Evolutionary conservation across 768 basidiomycete species (phyloP).

Genomic region (Flagelloscypha sp.): DNA sequence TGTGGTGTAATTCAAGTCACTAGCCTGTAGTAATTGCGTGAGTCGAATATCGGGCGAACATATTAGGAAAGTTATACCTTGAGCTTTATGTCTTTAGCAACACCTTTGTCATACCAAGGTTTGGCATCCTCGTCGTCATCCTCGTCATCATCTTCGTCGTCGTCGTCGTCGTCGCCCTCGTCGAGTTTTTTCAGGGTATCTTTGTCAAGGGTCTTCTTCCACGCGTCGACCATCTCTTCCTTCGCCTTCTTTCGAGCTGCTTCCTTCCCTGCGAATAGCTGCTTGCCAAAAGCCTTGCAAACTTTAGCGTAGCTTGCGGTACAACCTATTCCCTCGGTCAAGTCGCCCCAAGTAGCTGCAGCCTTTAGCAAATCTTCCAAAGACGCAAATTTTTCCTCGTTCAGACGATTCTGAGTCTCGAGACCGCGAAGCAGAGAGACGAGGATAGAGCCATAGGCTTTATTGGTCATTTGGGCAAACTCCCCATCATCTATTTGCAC

Average conservation of each 20-base stretch:
- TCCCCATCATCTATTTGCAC: slow-evolving; percentile 7
- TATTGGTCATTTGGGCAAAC: slow-evolving; percentile 17
- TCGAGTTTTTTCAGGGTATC: slow-evolving; percentile 10
- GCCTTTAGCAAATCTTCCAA: slow-evolving; percentile 24
- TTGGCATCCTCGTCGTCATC: too few species aligned
- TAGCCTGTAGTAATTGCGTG: too few species aligned
- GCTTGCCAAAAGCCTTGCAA: slow-evolving; percentile 26
- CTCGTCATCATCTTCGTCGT: slow-evolving; percentile 12
- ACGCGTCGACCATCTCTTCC: slow-evolving; percentile 22
- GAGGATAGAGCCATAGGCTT: slow-evolving; percentile 25
- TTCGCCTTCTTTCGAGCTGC: slow-evolving; percentile 13
- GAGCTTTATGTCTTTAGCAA: too few species aligned
- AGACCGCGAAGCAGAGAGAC: slow-evolving; percentile 25
- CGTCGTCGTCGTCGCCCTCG: slow-evolving; percentile 11
- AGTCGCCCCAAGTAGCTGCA: slow-evolving; percentile 19
- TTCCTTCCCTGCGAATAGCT: slow-evolving; percentile 18
- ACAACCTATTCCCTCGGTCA: slow-evolving; percentile 15
- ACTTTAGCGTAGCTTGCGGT: slow-evolving; percentile 19
- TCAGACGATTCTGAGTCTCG: slow-evolving; percentile 20
- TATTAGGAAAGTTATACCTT: too few species aligned
- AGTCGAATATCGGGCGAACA: too few species aligned
- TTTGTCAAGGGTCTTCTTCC: slow-evolving; percentile 16
- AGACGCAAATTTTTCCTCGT: slow-evolving; percentile 21
- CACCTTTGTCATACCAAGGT: too few species aligned
- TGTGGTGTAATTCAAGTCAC: too few species aligned